phyloP scores from a whole-genome alignment of 2,329 filamentous ascomycete species.

The Fusarium sp. region DNA sequence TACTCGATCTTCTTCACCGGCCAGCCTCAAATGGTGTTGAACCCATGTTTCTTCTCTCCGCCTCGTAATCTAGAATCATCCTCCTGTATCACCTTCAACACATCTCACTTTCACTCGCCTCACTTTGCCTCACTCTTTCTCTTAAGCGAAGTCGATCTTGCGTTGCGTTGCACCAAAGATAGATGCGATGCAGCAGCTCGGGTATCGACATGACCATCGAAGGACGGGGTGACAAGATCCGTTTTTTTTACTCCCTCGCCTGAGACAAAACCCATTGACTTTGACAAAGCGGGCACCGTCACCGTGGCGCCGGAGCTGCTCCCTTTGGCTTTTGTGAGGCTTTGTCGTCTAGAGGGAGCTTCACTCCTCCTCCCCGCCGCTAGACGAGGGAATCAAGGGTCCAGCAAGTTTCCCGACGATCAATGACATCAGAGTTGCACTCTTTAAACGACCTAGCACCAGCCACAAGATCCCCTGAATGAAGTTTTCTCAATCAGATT shows the following conservation, averaged over 20 bases:
- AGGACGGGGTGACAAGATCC: background rate
- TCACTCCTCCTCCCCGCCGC: background rate
- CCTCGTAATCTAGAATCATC: constrained; percentile 9
- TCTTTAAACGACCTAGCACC: background rate
- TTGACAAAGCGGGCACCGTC: background rate
- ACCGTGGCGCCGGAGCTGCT: background rate
- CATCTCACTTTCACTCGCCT: background rate
- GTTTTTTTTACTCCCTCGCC: background rate
- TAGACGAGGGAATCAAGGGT: constrained; percentile 26
- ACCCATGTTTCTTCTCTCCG: constrained; percentile 11
- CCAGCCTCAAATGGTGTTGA: constrained; percentile 13
- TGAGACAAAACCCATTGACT: background rate
- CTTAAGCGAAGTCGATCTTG: constrained; percentile 21
- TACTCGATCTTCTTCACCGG: constrained; percentile 10
- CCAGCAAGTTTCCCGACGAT: constrained; percentile 12
- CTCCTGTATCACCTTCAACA: constrained; percentile 17
- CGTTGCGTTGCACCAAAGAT: constrained; percentile 32
- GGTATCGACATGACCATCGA: constrained; percentile 29
- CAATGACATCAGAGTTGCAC: constrained; percentile 29
- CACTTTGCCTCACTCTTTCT: background rate
- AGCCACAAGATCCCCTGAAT: background rate
- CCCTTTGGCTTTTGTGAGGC: background rate
- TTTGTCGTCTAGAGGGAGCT: constrained; percentile 11
- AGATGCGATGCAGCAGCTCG: constrained; percentile 32
- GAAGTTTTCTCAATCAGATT: background rate